These are phyloP conservation scores for Takakia lepidozioides DNA, from an alignment of 225 moss, liverwort and hornwort genomes.

Conservation along the genomic window DNA sequence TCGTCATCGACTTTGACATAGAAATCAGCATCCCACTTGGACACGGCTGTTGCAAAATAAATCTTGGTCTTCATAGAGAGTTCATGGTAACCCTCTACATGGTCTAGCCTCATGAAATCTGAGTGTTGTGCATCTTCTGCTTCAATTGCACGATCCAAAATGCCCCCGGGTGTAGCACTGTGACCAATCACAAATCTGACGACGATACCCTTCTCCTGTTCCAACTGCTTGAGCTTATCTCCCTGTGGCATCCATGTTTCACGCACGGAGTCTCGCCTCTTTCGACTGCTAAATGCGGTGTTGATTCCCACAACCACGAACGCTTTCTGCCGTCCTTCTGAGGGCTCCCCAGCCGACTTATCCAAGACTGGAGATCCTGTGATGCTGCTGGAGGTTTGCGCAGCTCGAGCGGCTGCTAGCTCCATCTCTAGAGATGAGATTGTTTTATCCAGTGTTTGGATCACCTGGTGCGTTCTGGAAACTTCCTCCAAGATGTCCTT, in stretches of 20 bases:
- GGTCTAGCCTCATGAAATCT: constrained; percentile 19
- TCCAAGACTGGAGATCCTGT: constrained; percentile 8
- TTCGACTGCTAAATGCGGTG: constrained; percentile 24
- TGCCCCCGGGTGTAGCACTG: constrained; percentile 17
- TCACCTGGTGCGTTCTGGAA: no score
- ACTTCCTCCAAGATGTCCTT: no score
- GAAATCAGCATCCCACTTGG: constrained; percentile 21
- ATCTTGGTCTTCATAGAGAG: constrained; percentile 24
- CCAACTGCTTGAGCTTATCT: constrained; percentile 16
- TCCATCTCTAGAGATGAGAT: constrained; percentile 9
- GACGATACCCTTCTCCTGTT: constrained; percentile 24
- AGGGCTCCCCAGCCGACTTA: constrained; percentile 5
- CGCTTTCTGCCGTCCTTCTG: constrained; percentile 8
- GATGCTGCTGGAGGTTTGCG: constrained; percentile 3
- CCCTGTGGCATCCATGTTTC: constrained; percentile 25
- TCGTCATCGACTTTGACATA: constrained; percentile 26
- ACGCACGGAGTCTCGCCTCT: constrained; percentile 18
- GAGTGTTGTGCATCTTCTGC: constrained; percentile 17
- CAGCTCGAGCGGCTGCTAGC: constrained; percentile 11
- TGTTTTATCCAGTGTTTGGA: constrained; percentile 4
- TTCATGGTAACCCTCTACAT: constrained; percentile 21
- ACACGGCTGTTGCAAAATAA: constrained; percentile 15
- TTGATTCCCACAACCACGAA: constrained; percentile 25
- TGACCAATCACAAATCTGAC: constrained; percentile 26
- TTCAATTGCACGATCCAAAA: constrained; percentile 21